Evolutionary conservation across 2,329 filamentous ascomycete species (phyloP).

Genomic region (Nigrospora osmanthi): DNA sequence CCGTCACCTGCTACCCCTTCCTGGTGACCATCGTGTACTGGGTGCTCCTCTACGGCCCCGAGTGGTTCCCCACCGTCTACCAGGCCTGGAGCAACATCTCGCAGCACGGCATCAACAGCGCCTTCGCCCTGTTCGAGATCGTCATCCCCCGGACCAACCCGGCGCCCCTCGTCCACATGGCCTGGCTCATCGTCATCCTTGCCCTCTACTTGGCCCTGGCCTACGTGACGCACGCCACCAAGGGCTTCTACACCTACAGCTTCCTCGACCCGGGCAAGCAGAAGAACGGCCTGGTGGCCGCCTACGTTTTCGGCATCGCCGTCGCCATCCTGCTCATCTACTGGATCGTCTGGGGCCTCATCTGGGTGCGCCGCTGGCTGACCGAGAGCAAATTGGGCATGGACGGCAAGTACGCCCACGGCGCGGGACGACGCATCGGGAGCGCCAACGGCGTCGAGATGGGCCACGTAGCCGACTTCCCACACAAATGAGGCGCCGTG

Average conservation of each 20-base stretch:
- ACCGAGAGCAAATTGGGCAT: constrained; percentile 20
- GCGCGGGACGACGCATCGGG: background rate
- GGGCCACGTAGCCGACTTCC: background rate
- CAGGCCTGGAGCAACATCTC: constrained; percentile 59
- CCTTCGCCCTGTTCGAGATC: constrained; percentile 71
- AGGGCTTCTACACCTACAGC: constrained; percentile 68
- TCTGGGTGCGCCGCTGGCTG: constrained; percentile 31
- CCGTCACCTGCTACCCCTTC: constrained; percentile 55
- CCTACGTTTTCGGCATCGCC: constrained; percentile 47
- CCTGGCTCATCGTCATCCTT: constrained; percentile 62
- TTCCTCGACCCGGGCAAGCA: constrained; percentile 60
- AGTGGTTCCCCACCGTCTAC: constrained; percentile 49
- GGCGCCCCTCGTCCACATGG: constrained; percentile 52
- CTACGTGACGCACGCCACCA: constrained; percentile 61
- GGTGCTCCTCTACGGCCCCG: constrained; percentile 58
- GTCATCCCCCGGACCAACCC: constrained; percentile 57
- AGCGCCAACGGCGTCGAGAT: constrained; percentile 1
- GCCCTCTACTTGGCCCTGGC: constrained; percentile 66
- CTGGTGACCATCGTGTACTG: constrained; percentile 68
- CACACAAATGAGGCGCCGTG: background rate
- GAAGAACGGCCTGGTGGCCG: constrained; percentile 50
- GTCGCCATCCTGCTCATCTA: constrained; percentile 35
- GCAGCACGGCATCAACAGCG: constrained; percentile 66
- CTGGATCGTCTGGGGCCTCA: constrained; percentile 27
- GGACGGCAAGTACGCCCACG: constrained; percentile 14